Percentiles rank a stretch among this genome's conserved stretches.
phyloP scores from a whole-genome alignment of 495 filamentous ascomycete species.

The Neohortaea acidophila region DNA sequence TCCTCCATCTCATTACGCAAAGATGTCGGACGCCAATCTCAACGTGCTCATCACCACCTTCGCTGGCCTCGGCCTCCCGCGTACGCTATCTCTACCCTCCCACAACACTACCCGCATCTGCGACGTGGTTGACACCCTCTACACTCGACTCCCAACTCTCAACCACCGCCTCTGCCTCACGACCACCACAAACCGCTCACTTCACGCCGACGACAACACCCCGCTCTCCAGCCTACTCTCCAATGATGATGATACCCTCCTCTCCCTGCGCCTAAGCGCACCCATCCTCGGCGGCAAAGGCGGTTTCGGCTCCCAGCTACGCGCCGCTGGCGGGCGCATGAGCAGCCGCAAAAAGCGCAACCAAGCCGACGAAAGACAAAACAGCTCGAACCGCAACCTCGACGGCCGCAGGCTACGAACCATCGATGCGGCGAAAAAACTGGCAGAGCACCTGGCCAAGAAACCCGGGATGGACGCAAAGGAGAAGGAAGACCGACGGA shows the following conservation, averaged over 20 bases:
- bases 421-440: constrained; percentile 81
- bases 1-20: no score
- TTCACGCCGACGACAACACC: constrained; percentile 33
- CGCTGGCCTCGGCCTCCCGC: constrained; percentile 61
- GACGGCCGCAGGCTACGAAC: constrained; percentile 83
- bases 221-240: constrained; percentile 41
- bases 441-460: constrained; percentile 86
- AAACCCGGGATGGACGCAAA: constrained; percentile 94
- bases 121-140: constrained; percentile 48
- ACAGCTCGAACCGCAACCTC: constrained; percentile 66
- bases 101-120: constrained; percentile 41
- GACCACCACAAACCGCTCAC: constrained; percentile 60
- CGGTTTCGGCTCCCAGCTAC: constrained; percentile 92
- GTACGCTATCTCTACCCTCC: constrained; percentile 56
- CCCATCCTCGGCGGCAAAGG: constrained; percentile 82
- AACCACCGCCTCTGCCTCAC: constrained; percentile 53
- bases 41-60: constrained; percentile 77
- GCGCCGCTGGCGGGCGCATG: constrained; percentile 95
- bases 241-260: constrained; percentile 40
- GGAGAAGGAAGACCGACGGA: constrained; percentile 68
- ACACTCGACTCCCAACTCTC: constrained; percentile 43
- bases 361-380: constrained; percentile 43
- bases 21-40: constrained; percentile 26
- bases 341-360: constrained; percentile 78
- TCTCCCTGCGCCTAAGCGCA: constrained; percentile 64